Percentiles rank a stretch among this genome's conserved stretches.
Conservation (phyloP, 2,329 filamentous ascomycete species). For the Massarina eburnea region DNA sequence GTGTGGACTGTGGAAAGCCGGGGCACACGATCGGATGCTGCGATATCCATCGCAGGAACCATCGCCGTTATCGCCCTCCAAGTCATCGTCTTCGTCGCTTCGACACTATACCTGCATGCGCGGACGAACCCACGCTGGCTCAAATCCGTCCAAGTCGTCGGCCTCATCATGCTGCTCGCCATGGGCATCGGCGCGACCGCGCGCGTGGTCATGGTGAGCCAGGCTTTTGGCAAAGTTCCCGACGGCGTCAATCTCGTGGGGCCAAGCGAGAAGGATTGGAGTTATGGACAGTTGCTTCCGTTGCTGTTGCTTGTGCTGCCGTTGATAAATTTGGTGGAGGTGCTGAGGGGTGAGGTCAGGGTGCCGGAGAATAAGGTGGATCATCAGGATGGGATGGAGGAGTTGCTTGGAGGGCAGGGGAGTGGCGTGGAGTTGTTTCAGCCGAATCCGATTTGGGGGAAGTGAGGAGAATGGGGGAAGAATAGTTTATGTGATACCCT, state of each 20-base stretch:
- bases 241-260: conserved; percentile 51
- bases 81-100: conserved; percentile 59
- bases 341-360: conserved; percentile 54
- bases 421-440: conserved; percentile 53
- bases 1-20: conserved; percentile 55
- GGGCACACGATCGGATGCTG: conserved; percentile 43
- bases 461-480: neutral
- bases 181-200: conserved; percentile 62
- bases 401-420: conserved; percentile 20
- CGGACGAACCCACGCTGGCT: conserved; percentile 56
- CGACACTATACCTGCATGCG: conserved; percentile 66
- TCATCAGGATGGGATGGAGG: conserved; percentile 35
- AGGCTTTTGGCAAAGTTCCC: conserved; percentile 61
- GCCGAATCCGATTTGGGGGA: conserved; percentile 49
- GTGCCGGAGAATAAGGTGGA: conserved; percentile 46
- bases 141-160: conserved; percentile 55
- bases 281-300: conserved; percentile 64
- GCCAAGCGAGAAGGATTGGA: conserved; percentile 59
- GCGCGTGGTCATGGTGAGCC: conserved; percentile 59
- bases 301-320: conserved; percentile 63
- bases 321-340: conserved; percentile 61
- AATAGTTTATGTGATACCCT: neutral
- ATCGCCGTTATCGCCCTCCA: conserved; percentile 64
- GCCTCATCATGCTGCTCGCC: conserved; percentile 53
- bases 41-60: conserved; percentile 59